Evolutionary conservation across 371 early-diverging fungal species (phyloP).

Genomic region (Mortierella sp.): DNA sequence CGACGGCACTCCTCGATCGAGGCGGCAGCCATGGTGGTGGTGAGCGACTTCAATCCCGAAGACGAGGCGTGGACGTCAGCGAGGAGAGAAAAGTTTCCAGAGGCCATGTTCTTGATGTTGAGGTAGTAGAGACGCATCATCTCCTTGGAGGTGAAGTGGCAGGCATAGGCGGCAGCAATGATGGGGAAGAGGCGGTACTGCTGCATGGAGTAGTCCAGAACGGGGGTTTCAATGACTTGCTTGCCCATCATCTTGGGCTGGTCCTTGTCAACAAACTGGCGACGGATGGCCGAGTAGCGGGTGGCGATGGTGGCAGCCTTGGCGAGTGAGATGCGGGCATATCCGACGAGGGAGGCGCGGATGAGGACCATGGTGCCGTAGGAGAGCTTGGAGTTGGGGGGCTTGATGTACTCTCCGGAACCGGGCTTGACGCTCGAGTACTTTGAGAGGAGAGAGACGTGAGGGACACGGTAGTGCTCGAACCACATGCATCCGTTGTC

Average conservation of each 20-base stretch:
- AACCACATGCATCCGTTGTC: conserved; percentile 91
- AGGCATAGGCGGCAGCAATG: conserved; percentile 85
- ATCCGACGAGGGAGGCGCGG: conserved; percentile 72
- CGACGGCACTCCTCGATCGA: conserved; percentile 87
- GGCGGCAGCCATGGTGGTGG: conserved; percentile 78
- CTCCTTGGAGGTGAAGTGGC: conserved; percentile 80
- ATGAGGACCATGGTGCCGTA: conserved; percentile 90
- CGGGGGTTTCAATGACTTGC: conserved; percentile 74
- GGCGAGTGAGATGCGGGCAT: conserved; percentile 70
- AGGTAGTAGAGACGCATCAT: conserved; percentile 79
- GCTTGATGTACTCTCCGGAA: conserved; percentile 80
- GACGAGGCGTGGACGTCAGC: conserved; percentile 88
- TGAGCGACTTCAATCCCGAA: conserved; percentile 88
- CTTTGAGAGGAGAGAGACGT: conserved; percentile 78
- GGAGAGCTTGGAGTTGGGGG: conserved; percentile 82
- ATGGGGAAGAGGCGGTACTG: conserved; percentile 86
- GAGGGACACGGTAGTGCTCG: conserved; percentile 79
- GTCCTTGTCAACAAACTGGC: conserved; percentile 82
- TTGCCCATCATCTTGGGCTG: conserved; percentile 61
- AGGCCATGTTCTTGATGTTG: conserved; percentile 73
- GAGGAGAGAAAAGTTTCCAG: conserved; percentile 79
- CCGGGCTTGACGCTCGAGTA: conserved; percentile 75
- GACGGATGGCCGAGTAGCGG: conserved; percentile 84
- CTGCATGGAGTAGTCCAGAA: conserved; percentile 86
- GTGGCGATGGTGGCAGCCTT: conserved; percentile 86